phyloP scores from a whole-genome alignment of 345 rosid species.

The Hevea brasiliensis region DNA sequence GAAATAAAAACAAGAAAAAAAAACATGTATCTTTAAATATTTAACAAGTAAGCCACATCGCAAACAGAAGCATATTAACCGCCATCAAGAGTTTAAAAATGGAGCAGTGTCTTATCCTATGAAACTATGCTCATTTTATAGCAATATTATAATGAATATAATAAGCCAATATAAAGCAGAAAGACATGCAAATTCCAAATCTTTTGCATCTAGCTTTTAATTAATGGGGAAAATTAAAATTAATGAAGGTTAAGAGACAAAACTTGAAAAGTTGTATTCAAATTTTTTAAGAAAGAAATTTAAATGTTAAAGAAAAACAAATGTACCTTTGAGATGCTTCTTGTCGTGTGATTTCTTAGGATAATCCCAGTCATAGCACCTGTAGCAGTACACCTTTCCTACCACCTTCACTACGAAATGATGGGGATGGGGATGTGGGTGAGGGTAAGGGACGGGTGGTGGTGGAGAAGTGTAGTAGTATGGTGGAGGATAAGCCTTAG shows the following conservation, averaged over 20 bases:
- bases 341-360: conserved; percentile 29
- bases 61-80: neutral
- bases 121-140: neutral
- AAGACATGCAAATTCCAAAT: no score
- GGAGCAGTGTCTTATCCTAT: neutral
- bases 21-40: neutral
- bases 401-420: conserved; percentile 33
- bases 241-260: neutral
- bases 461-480: conserved; percentile 26
- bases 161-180: no score
- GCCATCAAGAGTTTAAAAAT: neutral
- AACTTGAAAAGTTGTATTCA: neutral
- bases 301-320: neutral
- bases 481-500: conserved; percentile 16
- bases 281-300: neutral
- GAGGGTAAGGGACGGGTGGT: conserved; percentile 20
- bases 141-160: no score
- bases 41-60: neutral
- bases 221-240: neutral
- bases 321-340: conserved; percentile 37
- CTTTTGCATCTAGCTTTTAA: no score
- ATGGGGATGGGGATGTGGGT: conserved; percentile 19
- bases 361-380: conserved; percentile 22
- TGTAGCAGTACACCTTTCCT: conserved; percentile 37
- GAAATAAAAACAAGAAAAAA: neutral